Conservation (phyloP, 2,329 filamentous ascomycete species). For the Microsporum canis region DNA sequence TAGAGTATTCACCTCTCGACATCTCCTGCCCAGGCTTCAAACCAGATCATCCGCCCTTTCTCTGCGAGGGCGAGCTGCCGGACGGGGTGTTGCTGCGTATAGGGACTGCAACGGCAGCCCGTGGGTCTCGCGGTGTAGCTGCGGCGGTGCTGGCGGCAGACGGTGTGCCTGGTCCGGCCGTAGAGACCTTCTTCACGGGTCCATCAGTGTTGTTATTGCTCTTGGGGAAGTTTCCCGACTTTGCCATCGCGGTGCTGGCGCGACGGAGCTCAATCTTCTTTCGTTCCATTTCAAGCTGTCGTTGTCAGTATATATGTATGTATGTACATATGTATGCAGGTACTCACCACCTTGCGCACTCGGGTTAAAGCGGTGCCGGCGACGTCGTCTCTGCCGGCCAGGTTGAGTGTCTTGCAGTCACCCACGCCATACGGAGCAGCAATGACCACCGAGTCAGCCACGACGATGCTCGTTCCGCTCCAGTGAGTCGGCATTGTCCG, state of each 20-base stretch:
- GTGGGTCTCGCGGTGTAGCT: slow-evolving; percentile 4
- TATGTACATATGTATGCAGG: not conserved
- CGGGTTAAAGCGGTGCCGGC: slow-evolving; percentile 29
- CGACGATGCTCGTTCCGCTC: slow-evolving; percentile 48
- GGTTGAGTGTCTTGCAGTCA: slow-evolving; percentile 34
- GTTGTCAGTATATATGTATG: not conserved
- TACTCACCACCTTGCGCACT: slow-evolving; percentile 40
- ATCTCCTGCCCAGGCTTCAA: not conserved
- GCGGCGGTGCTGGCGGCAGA: not conserved
- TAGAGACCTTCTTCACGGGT: not conserved
- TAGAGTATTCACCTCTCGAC: not conserved
- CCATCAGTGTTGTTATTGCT: not conserved
- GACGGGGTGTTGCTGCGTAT: slow-evolving; percentile 5
- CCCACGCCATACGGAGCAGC: slow-evolving; percentile 47
- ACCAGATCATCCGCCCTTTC: slow-evolving; percentile 10
- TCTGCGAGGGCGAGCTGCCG: slow-evolving; percentile 7
- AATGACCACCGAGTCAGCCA: slow-evolving; percentile 50
- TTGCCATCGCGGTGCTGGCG: slow-evolving; percentile 24
- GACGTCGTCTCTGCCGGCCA: slow-evolving; percentile 29
- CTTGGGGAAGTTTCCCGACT: slow-evolving; percentile 6
- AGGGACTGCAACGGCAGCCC: slow-evolving; percentile 11
- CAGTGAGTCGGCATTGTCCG: slow-evolving; percentile 51
- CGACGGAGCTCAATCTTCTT: slow-evolving; percentile 37
- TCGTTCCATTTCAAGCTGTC: slow-evolving; percentile 39
- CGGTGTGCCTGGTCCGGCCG: not conserved